Evolutionary conservation across 176 grass and related monocot species (phyloP).

Genomic region (Tuctoria greenei): DNA sequence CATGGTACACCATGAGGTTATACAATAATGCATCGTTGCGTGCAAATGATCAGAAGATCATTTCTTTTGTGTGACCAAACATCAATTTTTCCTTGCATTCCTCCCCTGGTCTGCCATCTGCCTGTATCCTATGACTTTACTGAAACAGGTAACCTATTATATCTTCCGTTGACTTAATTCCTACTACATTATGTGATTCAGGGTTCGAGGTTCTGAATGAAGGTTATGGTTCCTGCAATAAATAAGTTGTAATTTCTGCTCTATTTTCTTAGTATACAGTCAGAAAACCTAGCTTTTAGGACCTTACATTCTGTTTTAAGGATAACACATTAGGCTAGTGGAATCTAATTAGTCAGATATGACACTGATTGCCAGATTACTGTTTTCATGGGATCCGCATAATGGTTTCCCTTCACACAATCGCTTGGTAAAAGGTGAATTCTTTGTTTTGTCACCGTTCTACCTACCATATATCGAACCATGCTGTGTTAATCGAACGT

Average conservation of each 20-base stretch:
- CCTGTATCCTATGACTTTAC: conserved; percentile 16
- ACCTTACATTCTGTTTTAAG: too few relatives aligned
- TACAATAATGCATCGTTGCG: conserved; percentile 43
- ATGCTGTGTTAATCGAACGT: conserved; percentile 3
- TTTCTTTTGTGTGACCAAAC: conserved; percentile 47
- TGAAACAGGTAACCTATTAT: conserved; percentile 39
- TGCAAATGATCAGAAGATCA: conserved; percentile 34
- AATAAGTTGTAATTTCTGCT: background rate
- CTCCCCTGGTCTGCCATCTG: background rate
- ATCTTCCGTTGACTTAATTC: conserved; percentile 20
- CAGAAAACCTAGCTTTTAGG: conserved; percentile 12
- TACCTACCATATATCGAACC: conserved; percentile 14
- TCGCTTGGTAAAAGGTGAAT: conserved; percentile 8
- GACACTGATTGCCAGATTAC: background rate
- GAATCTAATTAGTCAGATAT: conserved; percentile 17
- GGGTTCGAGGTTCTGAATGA: conserved; percentile 19
- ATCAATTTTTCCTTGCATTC: conserved; percentile 3
- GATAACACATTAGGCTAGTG: conserved; percentile 2
- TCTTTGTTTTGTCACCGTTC: background rate
- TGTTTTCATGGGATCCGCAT: conserved; percentile 5
- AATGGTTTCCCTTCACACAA: background rate
- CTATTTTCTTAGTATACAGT: conserved; percentile 27
- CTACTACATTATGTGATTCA: conserved; percentile 22
- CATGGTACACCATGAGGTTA: conserved; percentile 72
- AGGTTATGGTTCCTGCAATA: background rate